phyloP scores from a whole-genome alignment of 305 asterid species.

The Rubia balearica region DNA sequence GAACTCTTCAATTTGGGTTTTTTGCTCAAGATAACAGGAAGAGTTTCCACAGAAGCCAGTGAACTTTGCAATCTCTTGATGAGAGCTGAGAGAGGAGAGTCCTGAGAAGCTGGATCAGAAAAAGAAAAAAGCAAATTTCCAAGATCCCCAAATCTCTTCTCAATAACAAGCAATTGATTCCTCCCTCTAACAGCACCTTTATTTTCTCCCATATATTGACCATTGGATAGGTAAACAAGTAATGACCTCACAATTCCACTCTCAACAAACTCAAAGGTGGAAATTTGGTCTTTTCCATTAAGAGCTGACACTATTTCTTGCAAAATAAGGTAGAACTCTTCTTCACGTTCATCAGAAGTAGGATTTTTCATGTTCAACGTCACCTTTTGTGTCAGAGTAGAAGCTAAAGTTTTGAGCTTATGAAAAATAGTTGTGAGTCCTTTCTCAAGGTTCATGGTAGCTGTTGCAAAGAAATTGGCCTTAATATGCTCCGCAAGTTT shows the following conservation, averaged over 20 bases:
- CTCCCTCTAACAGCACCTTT: conserved; percentile 20
- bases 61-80: conserved; percentile 62
- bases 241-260: conserved; percentile 80
- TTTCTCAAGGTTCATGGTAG: conserved; percentile 51
- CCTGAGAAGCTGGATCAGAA: conserved; percentile 32
- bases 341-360: conserved; percentile 44
- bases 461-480: conserved; percentile 54
- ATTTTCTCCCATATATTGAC: conserved; percentile 34
- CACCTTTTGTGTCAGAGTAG: conserved; percentile 39
- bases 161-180: conserved; percentile 28
- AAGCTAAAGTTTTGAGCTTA: conserved; percentile 65
- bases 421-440: conserved; percentile 69
- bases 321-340: conserved; percentile 45
- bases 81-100: conserved; percentile 40
- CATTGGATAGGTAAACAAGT: conserved; percentile 54
- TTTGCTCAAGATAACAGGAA: conserved; percentile 59
- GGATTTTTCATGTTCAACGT: conserved; percentile 27
- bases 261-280: conserved; percentile 95
- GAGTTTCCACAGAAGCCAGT: conserved; percentile 71
- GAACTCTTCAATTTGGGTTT: conserved; percentile 49
- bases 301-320: conserved; percentile 60
- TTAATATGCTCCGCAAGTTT: conserved; percentile 67
- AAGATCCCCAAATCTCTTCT: conserved; percentile 66
- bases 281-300: conserved; percentile 58
- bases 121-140: conserved; percentile 53